Conservation (phyloP, 2,329 filamentous ascomycete species). For the Trichophyton benhamiae region DNA sequence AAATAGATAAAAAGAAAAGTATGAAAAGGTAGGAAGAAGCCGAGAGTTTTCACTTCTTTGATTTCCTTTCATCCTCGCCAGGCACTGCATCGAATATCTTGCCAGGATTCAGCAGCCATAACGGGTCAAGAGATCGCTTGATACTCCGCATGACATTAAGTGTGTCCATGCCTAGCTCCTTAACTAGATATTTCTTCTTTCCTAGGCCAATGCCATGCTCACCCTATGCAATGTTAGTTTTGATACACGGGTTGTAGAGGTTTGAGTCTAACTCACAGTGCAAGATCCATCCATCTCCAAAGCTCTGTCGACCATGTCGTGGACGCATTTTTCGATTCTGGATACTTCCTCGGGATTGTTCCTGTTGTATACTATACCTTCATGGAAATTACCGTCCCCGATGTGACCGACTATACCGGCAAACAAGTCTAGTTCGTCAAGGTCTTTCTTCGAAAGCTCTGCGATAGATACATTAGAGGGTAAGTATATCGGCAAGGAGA, state of each 20-base stretch:
- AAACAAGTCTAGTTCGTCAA: conserved; percentile 75
- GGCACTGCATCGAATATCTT: conserved; percentile 64
- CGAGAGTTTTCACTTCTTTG: background rate
- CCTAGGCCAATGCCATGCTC: conserved; percentile 79
- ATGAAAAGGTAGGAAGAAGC: no score
- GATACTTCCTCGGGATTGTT: conserved; percentile 55
- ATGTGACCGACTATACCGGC: conserved; percentile 82
- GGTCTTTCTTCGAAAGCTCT: conserved; percentile 78
- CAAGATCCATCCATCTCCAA: conserved; percentile 90
- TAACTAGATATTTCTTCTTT: conserved; percentile 67
- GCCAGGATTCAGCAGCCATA: conserved; percentile 83
- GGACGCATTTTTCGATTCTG: conserved; percentile 68
- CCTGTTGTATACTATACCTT: conserved; percentile 77
- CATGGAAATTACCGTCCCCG: conserved; percentile 89
- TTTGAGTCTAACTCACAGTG: conserved; percentile 38
- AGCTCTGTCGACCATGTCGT: conserved; percentile 82
- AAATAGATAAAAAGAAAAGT: no score
- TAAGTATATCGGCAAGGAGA: no score
- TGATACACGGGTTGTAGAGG: background rate
- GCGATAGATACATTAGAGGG: no score
- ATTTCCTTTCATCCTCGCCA: background rate
- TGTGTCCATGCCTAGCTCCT: conserved; percentile 69
- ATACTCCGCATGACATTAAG: conserved; percentile 73
- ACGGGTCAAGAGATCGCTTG: conserved; percentile 69
- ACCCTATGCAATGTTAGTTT: conserved; percentile 34